Percentiles rank a stretch among this genome's conserved stretches.
phyloP scores from a whole-genome alignment of 148 eudicot genomes.

The Cornus kousa region DNA sequence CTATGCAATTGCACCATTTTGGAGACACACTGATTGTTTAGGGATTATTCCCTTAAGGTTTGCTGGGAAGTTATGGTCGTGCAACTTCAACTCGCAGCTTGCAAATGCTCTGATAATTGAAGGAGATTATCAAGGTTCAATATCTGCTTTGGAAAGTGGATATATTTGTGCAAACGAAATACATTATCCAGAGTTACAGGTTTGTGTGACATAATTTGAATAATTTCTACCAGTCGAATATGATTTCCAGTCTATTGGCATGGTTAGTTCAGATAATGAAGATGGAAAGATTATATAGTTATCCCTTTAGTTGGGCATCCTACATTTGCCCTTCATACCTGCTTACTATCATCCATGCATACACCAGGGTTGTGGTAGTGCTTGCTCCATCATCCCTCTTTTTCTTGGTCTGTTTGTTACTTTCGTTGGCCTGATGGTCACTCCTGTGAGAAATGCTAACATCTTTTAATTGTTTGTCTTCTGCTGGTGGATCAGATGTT shows the following conservation, averaged over 20 bases:
- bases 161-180: conserved; percentile 62
- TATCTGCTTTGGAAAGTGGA: conserved; percentile 65
- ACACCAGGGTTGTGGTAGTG: no score
- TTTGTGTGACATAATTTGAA: conserved; percentile 29
- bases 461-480: conserved; percentile 17
- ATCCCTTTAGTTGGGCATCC: neutral
- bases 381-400: no score
- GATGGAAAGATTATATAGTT: neutral
- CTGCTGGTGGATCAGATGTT: conserved; percentile 65
- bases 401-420: neutral
- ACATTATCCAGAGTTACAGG: conserved; percentile 93
- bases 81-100: conserved; percentile 95
- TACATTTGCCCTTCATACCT: neutral
- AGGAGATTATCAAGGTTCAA: conserved; percentile 82
- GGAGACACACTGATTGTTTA: neutral
- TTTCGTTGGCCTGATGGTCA: conserved; percentile 1
- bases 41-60: conserved; percentile 46
- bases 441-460: conserved; percentile 11
- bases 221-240: neutral
- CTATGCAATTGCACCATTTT: neutral
- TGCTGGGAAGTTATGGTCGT: conserved; percentile 81
- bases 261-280: neutral
- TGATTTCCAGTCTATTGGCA: neutral
- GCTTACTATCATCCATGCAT: neutral
- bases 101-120: conserved; percentile 88